Evolutionary conservation across 352 stramenopile genomes (phyloP).

Genomic region (Plasmopara viticola): DNA sequence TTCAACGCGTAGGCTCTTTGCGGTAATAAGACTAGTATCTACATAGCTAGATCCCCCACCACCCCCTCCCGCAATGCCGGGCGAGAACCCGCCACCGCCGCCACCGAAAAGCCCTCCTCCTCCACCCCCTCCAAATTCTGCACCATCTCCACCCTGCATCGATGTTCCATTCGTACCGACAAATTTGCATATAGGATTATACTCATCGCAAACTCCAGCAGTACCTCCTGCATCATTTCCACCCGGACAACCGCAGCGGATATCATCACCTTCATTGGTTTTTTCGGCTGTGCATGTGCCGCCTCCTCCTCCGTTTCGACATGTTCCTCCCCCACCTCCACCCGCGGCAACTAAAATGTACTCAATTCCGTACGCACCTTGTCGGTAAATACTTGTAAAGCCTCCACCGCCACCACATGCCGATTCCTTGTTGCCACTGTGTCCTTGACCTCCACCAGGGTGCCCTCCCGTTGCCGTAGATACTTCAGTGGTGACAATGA

Average conservation of each 20-base stretch:
- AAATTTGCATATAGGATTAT: slow-evolving; percentile 65
- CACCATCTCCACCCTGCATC: slow-evolving; percentile 57
- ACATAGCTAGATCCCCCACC: slow-evolving; percentile 62
- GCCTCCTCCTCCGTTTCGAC: slow-evolving; percentile 50
- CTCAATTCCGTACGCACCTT: slow-evolving; percentile 57
- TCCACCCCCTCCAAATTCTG: slow-evolving; percentile 65
- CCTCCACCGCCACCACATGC: slow-evolving; percentile 61
- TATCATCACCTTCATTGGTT: slow-evolving; percentile 35
- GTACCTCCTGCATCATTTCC: slow-evolving; percentile 31
- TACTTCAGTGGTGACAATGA: slow-evolving; percentile 38
- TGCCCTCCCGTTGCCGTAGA: slow-evolving; percentile 35
- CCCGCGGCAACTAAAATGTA: slow-evolving; percentile 61
- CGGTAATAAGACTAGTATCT: slow-evolving; percentile 33
- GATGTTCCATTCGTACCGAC: slow-evolving; percentile 36
- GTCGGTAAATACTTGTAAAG: slow-evolving; percentile 63
- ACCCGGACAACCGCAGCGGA: slow-evolving; percentile 44
- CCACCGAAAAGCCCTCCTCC: slow-evolving; percentile 61
- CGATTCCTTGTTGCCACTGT: slow-evolving; percentile 65
- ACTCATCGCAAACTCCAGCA: slow-evolving; percentile 46
- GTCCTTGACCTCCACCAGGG: slow-evolving; percentile 48
- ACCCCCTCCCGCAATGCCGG: slow-evolving; percentile 60
- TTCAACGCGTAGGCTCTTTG: slow-evolving; percentile 42
- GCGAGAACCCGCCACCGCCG: slow-evolving; percentile 58
- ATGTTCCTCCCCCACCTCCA: slow-evolving; percentile 62
- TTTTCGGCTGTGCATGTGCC: slow-evolving; percentile 18